Evolutionary conservation across 108 stramenopile species (phyloP), one percentile per base, ranked within the genome.

Genomic region (Skeletonema grethae): DNA sequence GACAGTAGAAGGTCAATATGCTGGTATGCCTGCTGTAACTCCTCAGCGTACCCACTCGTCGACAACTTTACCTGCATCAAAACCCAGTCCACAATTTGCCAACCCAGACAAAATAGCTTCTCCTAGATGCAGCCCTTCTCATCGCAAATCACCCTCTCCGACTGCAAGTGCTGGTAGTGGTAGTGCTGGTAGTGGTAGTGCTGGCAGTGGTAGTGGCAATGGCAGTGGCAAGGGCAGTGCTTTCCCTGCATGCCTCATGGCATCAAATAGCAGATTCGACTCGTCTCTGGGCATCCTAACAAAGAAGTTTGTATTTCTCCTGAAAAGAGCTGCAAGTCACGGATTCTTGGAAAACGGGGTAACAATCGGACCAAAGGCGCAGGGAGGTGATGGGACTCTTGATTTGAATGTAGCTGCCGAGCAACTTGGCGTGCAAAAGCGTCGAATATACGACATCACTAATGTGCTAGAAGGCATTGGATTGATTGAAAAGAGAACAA

Each of bases 391-490:
- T 29, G 84, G 78, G 0, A 73, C 79, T n/a, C 72, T 97, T 61
- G 97, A 98, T 83, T 79, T 98, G 61, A 98, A 98, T 69, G 78
- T 83, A 7, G 97, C 97, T 7, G 95, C 92, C 0, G 73, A 75
- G 29, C 85, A 90, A 50, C 68, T 97, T 72, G 82, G 85, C 31
- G 95, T 97, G 28, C 95, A 95, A 68, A 97, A 97, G 69, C 83
- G 97, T 22, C 88, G 97, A 1, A 96, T 97, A 69, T 97, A 97
- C 65, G 97, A 97, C 72, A 97, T 97, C 65, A 96, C 95, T 61
- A 97, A 97, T 76, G 97, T 96, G 22, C 84, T 97, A 59, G 97
- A 97, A 76, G 97, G 97, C 8, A 93, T 96, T 56, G 93, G 93
- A 10, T 71, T 97, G 67, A 90, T 96, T 65, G 76, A 87, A 61